Evolutionary conservation across 2,329 filamentous ascomycete genomes (phyloP), one percentile per base, ranked within the genome.

Genomic region (Xylaria sp.): DNA sequence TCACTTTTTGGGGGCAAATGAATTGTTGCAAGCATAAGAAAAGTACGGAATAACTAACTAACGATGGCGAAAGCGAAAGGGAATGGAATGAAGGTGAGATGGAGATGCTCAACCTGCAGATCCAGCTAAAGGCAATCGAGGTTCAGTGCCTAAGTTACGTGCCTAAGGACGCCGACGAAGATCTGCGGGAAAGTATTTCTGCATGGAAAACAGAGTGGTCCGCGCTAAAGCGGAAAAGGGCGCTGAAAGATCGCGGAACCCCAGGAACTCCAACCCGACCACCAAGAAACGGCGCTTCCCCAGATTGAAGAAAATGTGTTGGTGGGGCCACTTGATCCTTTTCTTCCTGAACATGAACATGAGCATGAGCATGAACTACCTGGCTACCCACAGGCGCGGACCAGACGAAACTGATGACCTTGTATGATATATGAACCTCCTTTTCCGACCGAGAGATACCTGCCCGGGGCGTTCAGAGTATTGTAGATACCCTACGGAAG

Each of bases 151-250:
- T 74, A 34, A 68, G 69, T 57, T 74, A 77, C 55, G 68, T 79
- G n/a, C 73, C 80, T 4, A 69, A 74, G 40, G 76, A 78, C 52
- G 75, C 76, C 2, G 81, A 86, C 66, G 73, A 76, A 22, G 83
- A 86, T 54, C 77, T 87, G 29, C 74, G 78, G 56, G 76, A 80
- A 57, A 84, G 82, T 67, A 86, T 87, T 59, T 72, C 77, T 54
- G 78, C 78, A 58, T 87, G 85, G 80, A 87, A 85, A 69, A 69
- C 78, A 26, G 84, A 87, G 63, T 87, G 83, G 78, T 71, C 75
- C 8, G 68, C 71, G 16, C 72, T 85, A 24, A 80, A 81, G 69
- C 73, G 75, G 52, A 77, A 74, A 61, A 74, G 75, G 26, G 72
- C 72, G 44, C 60, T 57, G 49, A 65, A 52, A 22, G 53, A 59